Evolutionary conservation across 106 monocot species (phyloP).

Genomic region (Acanthochlamys bracteata): DNA sequence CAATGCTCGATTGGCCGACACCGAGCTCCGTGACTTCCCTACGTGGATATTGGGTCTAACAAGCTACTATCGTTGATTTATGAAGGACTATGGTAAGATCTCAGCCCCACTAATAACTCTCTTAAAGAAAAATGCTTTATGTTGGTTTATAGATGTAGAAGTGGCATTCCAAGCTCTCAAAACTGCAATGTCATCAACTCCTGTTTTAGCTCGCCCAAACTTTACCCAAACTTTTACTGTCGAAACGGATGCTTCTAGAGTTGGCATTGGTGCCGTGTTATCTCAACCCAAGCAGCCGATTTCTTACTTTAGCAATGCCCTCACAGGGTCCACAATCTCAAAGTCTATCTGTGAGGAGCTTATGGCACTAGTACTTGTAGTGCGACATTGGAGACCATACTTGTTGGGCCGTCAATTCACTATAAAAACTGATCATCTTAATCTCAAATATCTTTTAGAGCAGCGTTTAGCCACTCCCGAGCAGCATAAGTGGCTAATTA

Average conservation of each 20-base stretch:
- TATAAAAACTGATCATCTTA: conserved; percentile 5
- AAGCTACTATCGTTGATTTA: not conserved
- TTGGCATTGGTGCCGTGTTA: not conserved
- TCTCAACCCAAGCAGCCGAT: not conserved
- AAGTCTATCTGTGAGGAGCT: not conserved
- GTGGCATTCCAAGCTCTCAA: not conserved
- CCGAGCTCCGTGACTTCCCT: not conserved
- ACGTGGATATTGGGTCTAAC: not conserved
- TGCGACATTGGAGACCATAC: conserved; percentile 9
- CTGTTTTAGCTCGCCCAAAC: not conserved
- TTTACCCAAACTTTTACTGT: not conserved
- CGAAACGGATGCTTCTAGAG: not conserved
- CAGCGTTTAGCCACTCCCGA: conserved; percentile 2
- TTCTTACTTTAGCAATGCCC: not conserved
- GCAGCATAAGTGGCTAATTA: conserved; percentile 5
- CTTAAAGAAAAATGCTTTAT: not conserved
- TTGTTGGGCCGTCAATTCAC: conserved; percentile 6
- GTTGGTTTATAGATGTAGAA: not conserved
- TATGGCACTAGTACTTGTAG: conserved; percentile 6
- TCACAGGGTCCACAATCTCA: too few relatives aligned
- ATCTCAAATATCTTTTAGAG: not conserved
- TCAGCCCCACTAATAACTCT: not conserved
- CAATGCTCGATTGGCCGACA: not conserved
- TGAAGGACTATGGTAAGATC: not conserved
- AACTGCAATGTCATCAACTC: not conserved